Evolutionary conservation across 2,329 filamentous ascomycete species (phyloP).

Genomic region (Neopestalotiopsis clavispora): DNA sequence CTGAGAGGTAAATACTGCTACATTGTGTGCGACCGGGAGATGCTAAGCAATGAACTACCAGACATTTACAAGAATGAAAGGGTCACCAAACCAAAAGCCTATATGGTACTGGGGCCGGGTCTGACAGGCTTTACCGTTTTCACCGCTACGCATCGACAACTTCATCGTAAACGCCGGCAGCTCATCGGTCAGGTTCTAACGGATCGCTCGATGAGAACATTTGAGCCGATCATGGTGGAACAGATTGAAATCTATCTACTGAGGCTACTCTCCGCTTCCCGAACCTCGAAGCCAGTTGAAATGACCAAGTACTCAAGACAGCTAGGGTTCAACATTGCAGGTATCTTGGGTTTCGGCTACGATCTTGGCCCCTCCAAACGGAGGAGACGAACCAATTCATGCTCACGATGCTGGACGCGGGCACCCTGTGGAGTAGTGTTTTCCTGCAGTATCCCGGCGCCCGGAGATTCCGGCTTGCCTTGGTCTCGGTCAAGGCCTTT

Average conservation of each 20-base stretch:
- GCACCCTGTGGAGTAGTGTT: constrained; percentile 21
- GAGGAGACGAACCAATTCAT: constrained; percentile 23
- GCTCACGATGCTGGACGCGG: constrained; percentile 18
- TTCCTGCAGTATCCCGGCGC: constrained; percentile 20
- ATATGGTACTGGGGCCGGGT: background rate
- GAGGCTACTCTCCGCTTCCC: background rate
- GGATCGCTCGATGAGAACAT: constrained; percentile 25
- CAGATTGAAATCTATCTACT: constrained; percentile 26
- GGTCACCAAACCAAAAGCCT: constrained; percentile 22
- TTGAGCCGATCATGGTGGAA: constrained; percentile 26
- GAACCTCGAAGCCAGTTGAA: constrained; percentile 19
- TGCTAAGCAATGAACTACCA: background rate
- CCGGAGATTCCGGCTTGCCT: background rate
- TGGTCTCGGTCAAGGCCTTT: constrained; percentile 16
- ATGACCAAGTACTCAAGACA: constrained; percentile 22
- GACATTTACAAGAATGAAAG: constrained; percentile 27
- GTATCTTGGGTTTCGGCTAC: constrained; percentile 25
- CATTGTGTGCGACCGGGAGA: too few species aligned
- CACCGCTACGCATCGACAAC: constrained; percentile 20
- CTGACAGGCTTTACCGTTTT: constrained; percentile 21
- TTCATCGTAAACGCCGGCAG: constrained; percentile 24
- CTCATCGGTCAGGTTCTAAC: constrained; percentile 23
- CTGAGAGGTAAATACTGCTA: constrained; percentile 6
- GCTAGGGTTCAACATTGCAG: constrained; percentile 24
- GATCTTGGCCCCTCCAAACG: constrained; percentile 23